Evolutionary conservation across 805 yeast genomes (phyloP), one percentile per base, ranked within the genome.

Genomic region (Myxozyma monticola): DNA sequence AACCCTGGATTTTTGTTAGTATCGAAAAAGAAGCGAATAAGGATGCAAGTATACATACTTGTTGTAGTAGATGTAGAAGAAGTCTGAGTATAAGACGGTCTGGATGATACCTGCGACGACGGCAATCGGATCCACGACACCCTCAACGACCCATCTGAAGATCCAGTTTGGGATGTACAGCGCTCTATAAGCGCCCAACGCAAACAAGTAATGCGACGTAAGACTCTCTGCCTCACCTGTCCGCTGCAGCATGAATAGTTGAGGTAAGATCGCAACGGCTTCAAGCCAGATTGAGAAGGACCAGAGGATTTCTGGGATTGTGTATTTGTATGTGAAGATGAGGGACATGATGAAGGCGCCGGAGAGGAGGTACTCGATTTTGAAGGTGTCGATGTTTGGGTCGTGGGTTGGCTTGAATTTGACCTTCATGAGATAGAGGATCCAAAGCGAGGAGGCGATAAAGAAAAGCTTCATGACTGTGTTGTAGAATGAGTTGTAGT

Each of bases 151-250:
- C 71, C 83, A 88, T 68, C 97, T 80, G 77, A 89, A 93, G 59
- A 89, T 67, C 99, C 99, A 93, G 70, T 91, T 93, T 58, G 96
- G 95, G 60, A 93, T 80, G 67, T 93, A 93, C 44, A 93, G 74
- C 0, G 91, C 85, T 60, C 99, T 77, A 74, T 93, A 93, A 2
- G 85, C 60, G 14, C 99, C 99, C 65, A 93, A 74, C 1, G 97
- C 96, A 68, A 91, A 90, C 55, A 93, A 88, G 68, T 93, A 93
- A 68, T 93, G 97, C 43, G 84, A 78, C 2, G 98, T 93, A 64
- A 93, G 76, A 55, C 86, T 78, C 66, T 86, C 85, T 2, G 96
- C 90, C 62, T 85, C 85, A 15, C 96, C 96, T 1, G 91, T 81
- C 59, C 85, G 83, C 65, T 90, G 96, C 51, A 93, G 74, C 80